These are phyloP conservation scores for Basipetospora chlamydospora DNA, from an alignment of 2,329 filamentous ascomycete species.

Conservation along the genomic window DNA sequence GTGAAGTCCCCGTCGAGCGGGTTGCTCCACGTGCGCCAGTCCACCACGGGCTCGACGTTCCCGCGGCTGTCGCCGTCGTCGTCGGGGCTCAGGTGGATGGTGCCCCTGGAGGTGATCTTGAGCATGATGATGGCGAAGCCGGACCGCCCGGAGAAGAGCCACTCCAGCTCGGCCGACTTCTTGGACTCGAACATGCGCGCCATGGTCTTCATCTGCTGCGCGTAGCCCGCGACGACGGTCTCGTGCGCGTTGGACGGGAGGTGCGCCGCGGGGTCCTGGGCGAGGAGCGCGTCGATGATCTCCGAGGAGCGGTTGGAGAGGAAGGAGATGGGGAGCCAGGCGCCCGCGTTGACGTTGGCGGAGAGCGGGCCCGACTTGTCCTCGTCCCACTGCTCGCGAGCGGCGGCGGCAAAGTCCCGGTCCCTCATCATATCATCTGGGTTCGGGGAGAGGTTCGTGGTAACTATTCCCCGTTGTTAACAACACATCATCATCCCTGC, in stretches of 20 bases:
- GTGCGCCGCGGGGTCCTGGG: conserved; percentile 13
- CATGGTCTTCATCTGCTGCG: conserved; percentile 9
- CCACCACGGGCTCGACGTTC: conserved; percentile 34
- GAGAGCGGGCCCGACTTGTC: conserved; percentile 9
- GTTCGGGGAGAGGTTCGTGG: conserved; percentile 10
- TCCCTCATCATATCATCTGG: conserved; percentile 10
- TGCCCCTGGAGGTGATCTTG: conserved; percentile 35
- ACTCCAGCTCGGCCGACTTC: conserved; percentile 13
- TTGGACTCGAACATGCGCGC: conserved; percentile 8
- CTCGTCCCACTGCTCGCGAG: conserved; percentile 11
- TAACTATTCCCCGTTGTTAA: not conserved
- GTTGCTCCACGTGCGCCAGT: conserved; percentile 25
- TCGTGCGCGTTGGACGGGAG: conserved; percentile 8
- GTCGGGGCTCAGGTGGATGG: conserved; percentile 32
- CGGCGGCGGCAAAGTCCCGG: conserved; percentile 10
- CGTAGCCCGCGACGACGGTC: conserved; percentile 10
- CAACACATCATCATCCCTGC: too few species aligned
- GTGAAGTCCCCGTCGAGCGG: conserved; percentile 37
- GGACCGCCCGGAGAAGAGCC: conserved; percentile 9
- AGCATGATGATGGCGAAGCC: conserved; percentile 9
- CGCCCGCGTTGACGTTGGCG: conserved; percentile 9
- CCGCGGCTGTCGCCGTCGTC: conserved; percentile 14
- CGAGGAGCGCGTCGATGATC: conserved; percentile 9
- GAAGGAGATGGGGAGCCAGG: conserved; percentile 10
- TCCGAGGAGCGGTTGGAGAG: conserved; percentile 9